phyloP scores from a whole-genome alignment of 2,329 filamentous ascomycete species.

The Verticillium zaregamsianum region DNA sequence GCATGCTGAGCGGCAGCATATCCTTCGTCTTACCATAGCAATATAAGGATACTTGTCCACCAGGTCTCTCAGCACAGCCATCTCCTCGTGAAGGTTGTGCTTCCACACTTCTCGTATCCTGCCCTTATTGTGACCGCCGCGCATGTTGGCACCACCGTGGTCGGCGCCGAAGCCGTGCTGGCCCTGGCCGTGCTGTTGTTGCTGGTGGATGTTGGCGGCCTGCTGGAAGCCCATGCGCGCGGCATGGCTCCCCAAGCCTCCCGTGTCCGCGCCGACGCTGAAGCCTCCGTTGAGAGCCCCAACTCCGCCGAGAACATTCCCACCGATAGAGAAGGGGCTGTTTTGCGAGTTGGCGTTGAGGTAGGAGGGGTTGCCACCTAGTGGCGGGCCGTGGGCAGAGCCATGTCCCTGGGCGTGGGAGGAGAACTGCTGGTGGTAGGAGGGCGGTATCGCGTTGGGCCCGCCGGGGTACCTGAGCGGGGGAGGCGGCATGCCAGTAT shows the following conservation, averaged over 20 bases:
- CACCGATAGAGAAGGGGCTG: conserved; percentile 61
- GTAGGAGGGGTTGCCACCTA: conserved; percentile 68
- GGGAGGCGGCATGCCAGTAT: conserved; percentile 34
- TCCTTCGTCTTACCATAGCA: conserved; percentile 72
- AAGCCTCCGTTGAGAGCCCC: conserved; percentile 44
- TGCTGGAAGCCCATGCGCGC: conserved; percentile 85
- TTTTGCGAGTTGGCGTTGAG: conserved; percentile 64
- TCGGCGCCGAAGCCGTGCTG: conserved; percentile 17
- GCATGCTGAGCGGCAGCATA: background rate
- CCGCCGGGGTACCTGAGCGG: conserved; percentile 42
- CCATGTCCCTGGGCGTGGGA: conserved; percentile 48
- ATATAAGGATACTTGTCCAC: conserved; percentile 93
- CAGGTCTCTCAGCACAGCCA: conserved; percentile 75
- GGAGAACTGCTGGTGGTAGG: conserved; percentile 45
- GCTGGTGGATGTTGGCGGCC: conserved; percentile 54
- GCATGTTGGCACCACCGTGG: conserved; percentile 27
- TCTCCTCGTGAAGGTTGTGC: conserved; percentile 85
- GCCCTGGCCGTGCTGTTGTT: conserved; percentile 51
- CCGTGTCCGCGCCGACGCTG: conserved; percentile 49
- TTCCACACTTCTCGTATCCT: conserved; percentile 97
- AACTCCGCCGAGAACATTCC: conserved; percentile 45
- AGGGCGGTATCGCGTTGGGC: conserved; percentile 35
- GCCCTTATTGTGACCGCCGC: conserved; percentile 61
- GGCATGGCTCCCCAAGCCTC: conserved; percentile 80
- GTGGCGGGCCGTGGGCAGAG: conserved; percentile 40